Base-by-base conservation (phyloP, 805 yeast genomes). In the Deakozyma indianensis region DNA sequence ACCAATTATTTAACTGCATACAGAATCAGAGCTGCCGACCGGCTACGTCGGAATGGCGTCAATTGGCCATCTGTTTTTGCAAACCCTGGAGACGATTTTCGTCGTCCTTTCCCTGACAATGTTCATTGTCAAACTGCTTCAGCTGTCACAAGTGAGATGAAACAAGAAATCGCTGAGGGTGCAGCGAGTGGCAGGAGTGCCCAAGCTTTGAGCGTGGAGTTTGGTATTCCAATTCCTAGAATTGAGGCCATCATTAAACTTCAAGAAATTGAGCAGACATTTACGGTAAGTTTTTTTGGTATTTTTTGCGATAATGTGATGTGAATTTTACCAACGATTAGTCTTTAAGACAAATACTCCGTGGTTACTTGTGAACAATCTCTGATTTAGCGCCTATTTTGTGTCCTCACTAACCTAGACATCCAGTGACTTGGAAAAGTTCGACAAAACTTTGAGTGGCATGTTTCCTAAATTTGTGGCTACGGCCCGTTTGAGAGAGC, bases 211-310 rank as follows among this genome's bases (percentile, higher is more conserved):
- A 88, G 96, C 9, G 75, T 80, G 51, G 75, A 75, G 56, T 80
- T 78, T 57, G 90, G 94, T 2, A 68, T 90, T 52, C 83, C 85
- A 58, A 75, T 87, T 50, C 83, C 87, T 45, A 76, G 97, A 61
- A 70, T 92, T 20, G 95, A 88, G 58, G 97, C 96, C n/a, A 71
- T 90, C 47, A 66, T 83, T 22, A 77, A 74, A 60, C 71, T 90
- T 51, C 69, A 74, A 50, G 68, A 67, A 24, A 71, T 88, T 44
- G 94, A 90, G 63, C 63, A 73, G 50, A 64, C 71, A 46, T 75
- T 81, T 79, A 69, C 63, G 56, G 90, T 80, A 74, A 66, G 85
- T 75, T 58, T 50, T 25, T n/a, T n/a, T n/a, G n/a, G n/a, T n/a
- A n/a, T n/a, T n/a, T n/a, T n/a, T n/a, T n/a, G n/a, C n/a, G n/a